Conservation (phyloP, 2,329 filamentous ascomycete genomes). For the Cercospora berteroae region DNA sequence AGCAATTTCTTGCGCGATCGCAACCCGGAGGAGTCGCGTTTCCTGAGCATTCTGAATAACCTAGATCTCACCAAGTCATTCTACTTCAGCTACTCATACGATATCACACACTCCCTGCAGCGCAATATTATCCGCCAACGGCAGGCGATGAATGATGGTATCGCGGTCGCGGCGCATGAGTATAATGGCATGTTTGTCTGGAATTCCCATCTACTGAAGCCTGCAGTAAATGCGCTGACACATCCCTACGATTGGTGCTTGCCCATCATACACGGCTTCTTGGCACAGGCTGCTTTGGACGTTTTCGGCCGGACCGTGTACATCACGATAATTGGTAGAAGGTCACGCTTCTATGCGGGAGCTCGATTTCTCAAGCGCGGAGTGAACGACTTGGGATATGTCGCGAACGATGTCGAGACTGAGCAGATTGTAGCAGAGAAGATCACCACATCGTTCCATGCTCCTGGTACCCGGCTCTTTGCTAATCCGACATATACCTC, state of each 20-base stretch:
- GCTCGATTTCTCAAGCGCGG: conserved; percentile 92
- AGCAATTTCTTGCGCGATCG: conserved; percentile 72
- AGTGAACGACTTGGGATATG: conserved; percentile 89
- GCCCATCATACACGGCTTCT: conserved; percentile 92
- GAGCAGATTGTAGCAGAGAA: conserved; percentile 97
- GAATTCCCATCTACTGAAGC: conserved; percentile 86
- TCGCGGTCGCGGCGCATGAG: conserved; percentile 57
- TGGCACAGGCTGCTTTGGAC: conserved; percentile 73
- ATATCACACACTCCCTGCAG: conserved; percentile 88
- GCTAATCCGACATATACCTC: conserved; percentile 91
- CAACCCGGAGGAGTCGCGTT: conserved; percentile 85
- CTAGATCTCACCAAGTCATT: conserved; percentile 88
- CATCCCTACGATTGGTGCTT: conserved; percentile 94
- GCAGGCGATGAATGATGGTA: conserved; percentile 64
- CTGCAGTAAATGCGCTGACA: conserved; percentile 66
- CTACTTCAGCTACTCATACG: conserved; percentile 98
- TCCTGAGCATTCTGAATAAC: conserved; percentile 83
- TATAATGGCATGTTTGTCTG: conserved; percentile 97
- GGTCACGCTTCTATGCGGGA: conserved; percentile 90
- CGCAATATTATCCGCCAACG: conserved; percentile 86
- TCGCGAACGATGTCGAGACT: conserved; percentile 97
- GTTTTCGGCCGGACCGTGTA: conserved; percentile 88
- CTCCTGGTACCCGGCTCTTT: conserved; percentile 79
- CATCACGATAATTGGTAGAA: conserved; percentile 87
- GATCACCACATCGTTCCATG: conserved; percentile 91